These are phyloP conservation scores for Cadophora gregata DNA, from an alignment of 2,329 filamentous ascomycete genomes.

Conservation along the genomic window DNA sequence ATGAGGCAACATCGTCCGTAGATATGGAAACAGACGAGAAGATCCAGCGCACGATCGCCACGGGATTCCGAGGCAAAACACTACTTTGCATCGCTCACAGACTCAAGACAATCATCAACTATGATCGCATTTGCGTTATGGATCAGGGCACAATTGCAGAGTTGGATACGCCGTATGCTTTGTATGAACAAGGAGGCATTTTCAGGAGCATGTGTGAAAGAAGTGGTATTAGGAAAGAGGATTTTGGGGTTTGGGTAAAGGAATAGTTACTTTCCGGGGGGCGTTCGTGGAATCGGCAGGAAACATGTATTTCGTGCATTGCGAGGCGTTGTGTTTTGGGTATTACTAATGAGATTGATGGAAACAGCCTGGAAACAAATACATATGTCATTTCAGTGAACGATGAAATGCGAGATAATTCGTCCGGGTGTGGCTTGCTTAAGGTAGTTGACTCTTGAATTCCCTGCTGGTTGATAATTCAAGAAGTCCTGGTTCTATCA, in stretches of 20 bases:
- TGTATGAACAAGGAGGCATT: slow-evolving; percentile 79
- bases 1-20: slow-evolving; percentile 91
- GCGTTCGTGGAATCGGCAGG: not conserved
- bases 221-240: slow-evolving; percentile 54
- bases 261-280: not conserved
- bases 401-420: not conserved
- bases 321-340: not conserved
- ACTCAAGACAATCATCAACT: slow-evolving; percentile 88
- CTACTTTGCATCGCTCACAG: slow-evolving; percentile 92
- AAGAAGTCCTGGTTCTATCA: no score
- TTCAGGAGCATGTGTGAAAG: slow-evolving; percentile 75
- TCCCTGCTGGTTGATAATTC: not conserved
- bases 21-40: slow-evolving; percentile 97
- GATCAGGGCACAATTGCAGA: slow-evolving; percentile 87
- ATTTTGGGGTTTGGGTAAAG: slow-evolving; percentile 34
- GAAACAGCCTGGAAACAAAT: not conserved
- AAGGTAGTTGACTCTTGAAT: not conserved
- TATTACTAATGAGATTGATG: not conserved
- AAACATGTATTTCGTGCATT: not conserved
- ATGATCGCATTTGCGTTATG: slow-evolving; percentile 97
- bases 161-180: slow-evolving; percentile 74
- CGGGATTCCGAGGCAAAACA: slow-evolving; percentile 85
- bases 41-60: slow-evolving; percentile 88
- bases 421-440: not conserved
- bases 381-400: not conserved